Base-by-base conservation (phyloP, 441 rosid species). In the Rhodomyrtus psidioides region DNA sequence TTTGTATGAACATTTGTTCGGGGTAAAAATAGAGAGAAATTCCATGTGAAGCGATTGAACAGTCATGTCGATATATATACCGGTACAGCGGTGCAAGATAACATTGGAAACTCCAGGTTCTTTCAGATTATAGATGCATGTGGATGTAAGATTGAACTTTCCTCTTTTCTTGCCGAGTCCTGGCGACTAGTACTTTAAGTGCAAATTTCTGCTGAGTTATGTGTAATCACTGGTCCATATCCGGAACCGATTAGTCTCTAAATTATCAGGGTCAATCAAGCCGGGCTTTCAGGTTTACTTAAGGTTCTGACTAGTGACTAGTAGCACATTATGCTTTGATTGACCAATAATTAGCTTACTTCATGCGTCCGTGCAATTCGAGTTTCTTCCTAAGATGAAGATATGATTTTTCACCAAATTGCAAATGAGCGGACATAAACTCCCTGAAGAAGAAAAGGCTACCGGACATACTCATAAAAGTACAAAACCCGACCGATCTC, bases 401-500 rank as follows among this genome's bases (percentile, higher is more conserved):
- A 19, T 9, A 2, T 65, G 46, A 34, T 34, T 65, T 44, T 65
- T 65, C 46, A 34, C 26, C 14, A 9, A 34, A 1, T 14, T 70
- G n/a, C 49, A 6, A 30, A 70, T 70, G 8, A 39, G 79, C 15
- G 21, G 46, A 5, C 79, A 21, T 21, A 6, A 26, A 70, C 15
- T 70, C 49, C 44, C n/a, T 39, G 79, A 70, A 70, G 79, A 70
- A 70, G 79, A 34, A 70, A 70, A 70, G 49, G 79, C 79, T 70
- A 39, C n/a, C 21, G 79, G 49, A 34, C 49, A 70, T 70, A 1
- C 79, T 34, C 79, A 34, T 70, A 19, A 39, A 16, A 55, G 82
- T 85, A 79, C 86, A 89, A 79, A 79, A 83, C 87, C 81, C 81
- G 83, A 84, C 89, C 88, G 87, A 86, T 86, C 94, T 91, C 92